phyloP scores from a whole-genome alignment of 2,329 filamentous ascomycete genomes.

The Ophiostoma australiae region DNA sequence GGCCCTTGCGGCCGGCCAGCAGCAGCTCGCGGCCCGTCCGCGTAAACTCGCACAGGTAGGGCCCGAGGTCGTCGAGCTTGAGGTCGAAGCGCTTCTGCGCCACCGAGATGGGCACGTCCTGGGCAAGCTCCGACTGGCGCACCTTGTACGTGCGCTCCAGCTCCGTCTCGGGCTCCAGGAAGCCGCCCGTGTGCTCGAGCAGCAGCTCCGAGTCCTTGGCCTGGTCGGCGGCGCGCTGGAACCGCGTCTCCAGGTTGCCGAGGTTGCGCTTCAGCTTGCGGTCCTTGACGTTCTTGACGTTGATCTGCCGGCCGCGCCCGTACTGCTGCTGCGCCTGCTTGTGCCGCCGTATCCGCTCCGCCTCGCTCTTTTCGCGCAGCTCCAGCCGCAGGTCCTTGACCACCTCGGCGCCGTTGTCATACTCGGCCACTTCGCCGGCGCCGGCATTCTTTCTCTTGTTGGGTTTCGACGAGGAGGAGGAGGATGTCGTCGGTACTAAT shows the following conservation, averaged over 20 bases:
- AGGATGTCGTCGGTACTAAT: slow-evolving; percentile 4
- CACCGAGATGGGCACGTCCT: slow-evolving; percentile 71
- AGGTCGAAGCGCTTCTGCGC: slow-evolving; percentile 92
- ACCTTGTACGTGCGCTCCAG: slow-evolving; percentile 91
- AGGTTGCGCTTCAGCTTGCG: slow-evolving; percentile 84
- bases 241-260: slow-evolving; percentile 72
- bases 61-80: slow-evolving; percentile 74
- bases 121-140: slow-evolving; percentile 76
- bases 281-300: slow-evolving; percentile 70
- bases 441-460: slow-evolving; percentile 7
- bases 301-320: slow-evolving; percentile 68
- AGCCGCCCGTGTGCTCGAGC: slow-evolving; percentile 78
- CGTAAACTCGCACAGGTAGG: slow-evolving; percentile 84
- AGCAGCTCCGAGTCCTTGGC: slow-evolving; percentile 95
- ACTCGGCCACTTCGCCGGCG: background rate
- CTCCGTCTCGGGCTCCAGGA: slow-evolving; percentile 81
- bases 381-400: slow-evolving; percentile 48
- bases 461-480: background rate
- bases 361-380: slow-evolving; percentile 49
- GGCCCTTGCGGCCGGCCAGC: slow-evolving; percentile 83
- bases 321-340: slow-evolving; percentile 69
- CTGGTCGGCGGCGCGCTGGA: slow-evolving; percentile 71
- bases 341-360: slow-evolving; percentile 47
- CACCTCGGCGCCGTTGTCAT: slow-evolving; percentile 48
- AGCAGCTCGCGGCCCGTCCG: slow-evolving; percentile 82